Conservation (phyloP, 129 eudicot genomes). For the Escallonia rubra region DNA sequence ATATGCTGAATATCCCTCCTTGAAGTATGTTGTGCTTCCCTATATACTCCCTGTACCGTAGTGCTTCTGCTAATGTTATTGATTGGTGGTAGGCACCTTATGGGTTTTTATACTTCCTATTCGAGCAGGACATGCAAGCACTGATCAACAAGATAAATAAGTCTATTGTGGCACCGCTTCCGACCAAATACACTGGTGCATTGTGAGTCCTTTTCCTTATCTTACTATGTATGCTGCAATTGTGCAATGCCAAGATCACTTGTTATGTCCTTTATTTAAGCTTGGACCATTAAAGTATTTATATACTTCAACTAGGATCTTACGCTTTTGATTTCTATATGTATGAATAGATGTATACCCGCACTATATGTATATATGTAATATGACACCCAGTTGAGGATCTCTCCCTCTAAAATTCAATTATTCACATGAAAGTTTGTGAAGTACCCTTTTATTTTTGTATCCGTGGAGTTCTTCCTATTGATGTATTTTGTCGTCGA, state of each 20-base stretch:
- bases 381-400: too few species aligned
- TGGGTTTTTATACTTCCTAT: constrained; percentile 3
- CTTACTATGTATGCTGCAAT: background rate
- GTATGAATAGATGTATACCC: too few species aligned
- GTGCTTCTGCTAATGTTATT: constrained; percentile 1
- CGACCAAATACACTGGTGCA: constrained; percentile 72
- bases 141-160: constrained; percentile 88
- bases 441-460: too few species aligned
- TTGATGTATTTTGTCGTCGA: too few species aligned
- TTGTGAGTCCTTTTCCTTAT: constrained; percentile 51
- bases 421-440: too few species aligned
- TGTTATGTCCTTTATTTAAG: background rate
- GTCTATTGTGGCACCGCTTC: constrained; percentile 95
- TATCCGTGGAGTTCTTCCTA: too few species aligned
- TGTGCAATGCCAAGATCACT: background rate
- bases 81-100: constrained; percentile 13
- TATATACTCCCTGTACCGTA: background rate
- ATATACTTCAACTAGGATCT: background rate
- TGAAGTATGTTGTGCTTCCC: background rate
- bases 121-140: constrained; percentile 92
- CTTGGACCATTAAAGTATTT: background rate
- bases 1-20: background rate
- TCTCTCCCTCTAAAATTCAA: too few species aligned
- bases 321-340: too few species aligned
- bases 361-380: too few species aligned